Evolutionary conservation across 495 filamentous ascomycete genomes (phyloP).

Genomic region (Bacidia gigantensis): DNA sequence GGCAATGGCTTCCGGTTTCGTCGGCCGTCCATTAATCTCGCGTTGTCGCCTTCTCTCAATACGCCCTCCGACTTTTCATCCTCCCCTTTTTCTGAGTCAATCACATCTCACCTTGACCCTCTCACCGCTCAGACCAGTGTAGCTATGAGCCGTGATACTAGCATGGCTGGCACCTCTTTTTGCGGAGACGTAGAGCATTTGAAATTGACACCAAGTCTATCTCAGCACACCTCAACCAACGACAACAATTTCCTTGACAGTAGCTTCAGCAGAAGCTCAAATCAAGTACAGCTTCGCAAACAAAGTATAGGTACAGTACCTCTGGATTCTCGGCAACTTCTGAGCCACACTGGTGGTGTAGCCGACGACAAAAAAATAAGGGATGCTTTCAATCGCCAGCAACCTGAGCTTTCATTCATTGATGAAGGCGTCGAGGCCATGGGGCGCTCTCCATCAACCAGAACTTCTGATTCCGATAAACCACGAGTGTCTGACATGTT

Average conservation of each 20-base stretch:
- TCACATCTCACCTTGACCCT: slow-evolving; percentile 4
- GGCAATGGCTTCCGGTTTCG: too few relatives aligned
- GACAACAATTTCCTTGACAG: background rate
- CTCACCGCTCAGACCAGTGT: slow-evolving; percentile 13
- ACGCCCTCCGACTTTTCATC: background rate
- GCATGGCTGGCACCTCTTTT: slow-evolving; percentile 30
- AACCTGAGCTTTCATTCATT: slow-evolving; percentile 7
- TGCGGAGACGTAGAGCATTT: slow-evolving; percentile 33
- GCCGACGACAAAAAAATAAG: slow-evolving; percentile 19
- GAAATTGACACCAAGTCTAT: slow-evolving; percentile 26
- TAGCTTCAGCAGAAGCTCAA: background rate
- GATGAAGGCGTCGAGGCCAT: slow-evolving; percentile 14
- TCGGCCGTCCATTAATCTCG: background rate
- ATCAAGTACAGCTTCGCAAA: background rate
- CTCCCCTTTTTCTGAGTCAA: slow-evolving; percentile 9
- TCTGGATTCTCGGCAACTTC: slow-evolving; percentile 11
- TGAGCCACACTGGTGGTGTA: slow-evolving; percentile 14
- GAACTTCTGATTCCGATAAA: slow-evolving; percentile 24
- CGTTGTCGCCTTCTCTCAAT: background rate
- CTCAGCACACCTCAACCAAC: slow-evolving; percentile 2
- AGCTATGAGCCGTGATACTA: slow-evolving; percentile 31
- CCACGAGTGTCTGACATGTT: slow-evolving; percentile 28
- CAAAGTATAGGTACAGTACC: background rate
- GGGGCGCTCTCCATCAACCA: slow-evolving; percentile 25
- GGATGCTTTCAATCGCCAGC: slow-evolving; percentile 24